Evolutionary conservation across 2,329 filamentous ascomycete species (phyloP), one percentile per base, ranked within the genome.

Genomic region (Ophiostoma triangulosporum): DNA sequence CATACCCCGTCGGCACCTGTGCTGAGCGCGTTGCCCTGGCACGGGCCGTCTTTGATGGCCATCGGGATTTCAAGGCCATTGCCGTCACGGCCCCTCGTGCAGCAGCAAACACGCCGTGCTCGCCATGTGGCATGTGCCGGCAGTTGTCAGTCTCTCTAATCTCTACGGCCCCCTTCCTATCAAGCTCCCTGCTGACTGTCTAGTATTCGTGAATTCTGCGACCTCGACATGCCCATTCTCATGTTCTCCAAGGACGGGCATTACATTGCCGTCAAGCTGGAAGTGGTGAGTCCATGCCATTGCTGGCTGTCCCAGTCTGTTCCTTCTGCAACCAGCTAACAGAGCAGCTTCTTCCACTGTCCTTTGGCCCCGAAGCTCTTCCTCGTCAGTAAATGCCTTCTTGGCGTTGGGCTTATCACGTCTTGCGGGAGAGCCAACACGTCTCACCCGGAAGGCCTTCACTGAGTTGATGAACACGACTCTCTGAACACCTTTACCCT

Each of bases 41-140:
- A 7, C 88, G 82, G 36, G 91, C 91, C 22, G 78, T 96, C 5
- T 77, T 80, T 6, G 70, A 70, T 51, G 77, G 78, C 3, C 68
- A 77, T 59, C 69, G 59, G 6, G 63, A 61, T 29, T 88, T 94
- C 69, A 83, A 80, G 63, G 91, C 90, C 20, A 69, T 98, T 22
- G 91, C 86, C 15, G 89, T 98, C 4, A 78, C 86, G 6, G 94
- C 90, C 6, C 86, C 96, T 65, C 84, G 86, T 40, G 69, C 68
- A 31, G 35, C 54, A 3, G 20, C 80, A 7, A 31, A 49, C 14
- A 35, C 20, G 29, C 80, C 82, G 4, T 77, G 77, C 48, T 83
- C 83, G 57, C 93, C 93, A 0, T 98, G 93, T 65, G 93, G 93
- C 53, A 96, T 95, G 89, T 97, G 91, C 67, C 76, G 91, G 62